phyloP scores from a whole-genome alignment of 257 asterid species.

The Fraxinus americana region DNA sequence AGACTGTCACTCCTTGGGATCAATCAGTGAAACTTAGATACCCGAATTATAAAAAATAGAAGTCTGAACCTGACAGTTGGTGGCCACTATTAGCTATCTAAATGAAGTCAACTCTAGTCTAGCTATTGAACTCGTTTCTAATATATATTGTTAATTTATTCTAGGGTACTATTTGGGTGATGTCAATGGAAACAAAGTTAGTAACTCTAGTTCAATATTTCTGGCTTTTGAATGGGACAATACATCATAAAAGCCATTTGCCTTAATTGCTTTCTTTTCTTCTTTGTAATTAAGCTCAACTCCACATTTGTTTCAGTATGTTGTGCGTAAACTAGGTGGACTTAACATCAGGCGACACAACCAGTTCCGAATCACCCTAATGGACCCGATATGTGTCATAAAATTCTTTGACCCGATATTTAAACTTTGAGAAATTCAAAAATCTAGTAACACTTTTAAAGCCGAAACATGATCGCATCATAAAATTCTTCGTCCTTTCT shows the following conservation, averaged over 20 bases:
- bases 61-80: not conserved
- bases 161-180: slow-evolving; percentile 18
- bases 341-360: no score
- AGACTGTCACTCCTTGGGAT: no score
- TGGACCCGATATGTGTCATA: no score
- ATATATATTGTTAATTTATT: not conserved
- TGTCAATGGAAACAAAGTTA: slow-evolving; percentile 39
- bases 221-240: slow-evolving; percentile 32
- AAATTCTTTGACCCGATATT: no score
- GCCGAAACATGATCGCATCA: no score
- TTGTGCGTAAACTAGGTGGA: not conserved
- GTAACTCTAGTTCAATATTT: slow-evolving; percentile 36
- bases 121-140: not conserved
- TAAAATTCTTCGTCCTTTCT: no score
- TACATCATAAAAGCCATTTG: slow-evolving; percentile 35
- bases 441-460: no score
- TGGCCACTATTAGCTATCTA: not conserved
- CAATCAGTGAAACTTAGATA: no score
- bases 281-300: slow-evolving; percentile 21
- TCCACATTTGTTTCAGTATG: slow-evolving; percentile 21
- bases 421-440: no score
- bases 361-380: no score
- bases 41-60: no score
- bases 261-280: slow-evolving; percentile 43
- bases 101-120: not conserved